Conservation (phyloP, 257 asterid genomes). For the Nicotiana otophora region DNA sequence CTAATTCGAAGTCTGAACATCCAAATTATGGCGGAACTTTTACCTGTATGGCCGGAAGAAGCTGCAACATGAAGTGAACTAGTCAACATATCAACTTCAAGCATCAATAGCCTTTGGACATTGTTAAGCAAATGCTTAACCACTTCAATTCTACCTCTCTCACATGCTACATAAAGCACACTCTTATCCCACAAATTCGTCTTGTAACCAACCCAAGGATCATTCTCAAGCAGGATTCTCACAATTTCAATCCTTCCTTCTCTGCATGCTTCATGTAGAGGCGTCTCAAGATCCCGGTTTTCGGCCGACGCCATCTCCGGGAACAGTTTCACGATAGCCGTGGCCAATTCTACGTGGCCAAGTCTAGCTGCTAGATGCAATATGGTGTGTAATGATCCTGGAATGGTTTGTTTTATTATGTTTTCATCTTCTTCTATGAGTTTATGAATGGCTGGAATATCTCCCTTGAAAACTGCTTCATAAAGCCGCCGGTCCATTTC, state of each 20-base stretch:
- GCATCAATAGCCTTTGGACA: slow-evolving; percentile 19
- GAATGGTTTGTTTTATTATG: slow-evolving; percentile 1
- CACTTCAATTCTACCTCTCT: slow-evolving; percentile 24
- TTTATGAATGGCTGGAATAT: slow-evolving; percentile 9
- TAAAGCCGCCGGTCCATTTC: slow-evolving; percentile 38
- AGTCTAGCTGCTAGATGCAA: slow-evolving; percentile 37
- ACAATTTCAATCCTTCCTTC: slow-evolving; percentile 38
- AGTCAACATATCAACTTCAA: slow-evolving; percentile 29
- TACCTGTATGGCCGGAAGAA: slow-evolving; percentile 42
- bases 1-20: too few relatives aligned
- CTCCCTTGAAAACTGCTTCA: slow-evolving; percentile 29
- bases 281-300: slow-evolving; percentile 40
- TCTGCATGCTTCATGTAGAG: slow-evolving; percentile 44
- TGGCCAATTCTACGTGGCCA: slow-evolving; percentile 29
- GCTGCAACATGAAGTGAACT: slow-evolving; percentile 47
- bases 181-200: slow-evolving; percentile 26
- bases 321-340: slow-evolving; percentile 15
- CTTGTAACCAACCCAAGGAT: slow-evolving; percentile 20
- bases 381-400: slow-evolving; percentile 17
- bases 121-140: slow-evolving; percentile 21
- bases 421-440: slow-evolving; percentile 16
- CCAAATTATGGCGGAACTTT: not conserved
- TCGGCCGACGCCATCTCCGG: slow-evolving; percentile 36
- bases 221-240: slow-evolving; percentile 21
- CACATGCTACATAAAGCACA: slow-evolving; percentile 34